Evolutionary conservation across 2,329 filamentous ascomycete genomes (phyloP).

Genomic region (Dothiorella sarmentorum): DNA sequence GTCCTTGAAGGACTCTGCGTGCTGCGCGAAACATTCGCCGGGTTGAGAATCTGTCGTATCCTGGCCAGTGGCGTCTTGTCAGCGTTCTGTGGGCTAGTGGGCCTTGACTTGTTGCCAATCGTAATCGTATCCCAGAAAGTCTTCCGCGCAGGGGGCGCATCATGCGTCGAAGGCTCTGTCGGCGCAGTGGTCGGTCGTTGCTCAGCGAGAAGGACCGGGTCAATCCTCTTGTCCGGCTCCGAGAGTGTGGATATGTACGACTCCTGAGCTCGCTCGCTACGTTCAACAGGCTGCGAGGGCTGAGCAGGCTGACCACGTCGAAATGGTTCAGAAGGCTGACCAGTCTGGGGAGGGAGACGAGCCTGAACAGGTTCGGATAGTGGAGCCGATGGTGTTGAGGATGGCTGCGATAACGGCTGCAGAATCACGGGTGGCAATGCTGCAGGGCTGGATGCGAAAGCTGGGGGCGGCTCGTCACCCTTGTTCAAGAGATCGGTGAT

Average conservation of each 20-base stretch:
- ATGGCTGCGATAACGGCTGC: conserved; percentile 6
- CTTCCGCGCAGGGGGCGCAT: conserved; percentile 2
- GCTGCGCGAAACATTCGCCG: conserved; percentile 1
- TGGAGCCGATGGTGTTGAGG: conserved; percentile 7
- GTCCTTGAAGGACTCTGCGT: conserved; percentile 1
- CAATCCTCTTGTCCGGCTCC: not conserved
- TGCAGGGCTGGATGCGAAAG: conserved; percentile 13
- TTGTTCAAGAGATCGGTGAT: conserved; percentile 39
- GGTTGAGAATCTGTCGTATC: conserved; percentile 18
- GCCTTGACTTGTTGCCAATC: conserved; percentile 9
- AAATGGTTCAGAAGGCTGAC: conserved; percentile 1
- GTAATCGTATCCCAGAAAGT: conserved; percentile 16
- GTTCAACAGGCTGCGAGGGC: conserved; percentile 8
- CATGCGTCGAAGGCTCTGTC: not conserved
- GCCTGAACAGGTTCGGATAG: not conserved
- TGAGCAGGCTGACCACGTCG: not conserved
- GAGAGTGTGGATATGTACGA: conserved; percentile 6
- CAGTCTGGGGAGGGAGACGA: not conserved
- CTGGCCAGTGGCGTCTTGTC: conserved; percentile 16
- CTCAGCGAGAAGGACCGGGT: not conserved
- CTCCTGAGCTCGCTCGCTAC: conserved; percentile 6
- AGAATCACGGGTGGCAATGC: conserved; percentile 11
- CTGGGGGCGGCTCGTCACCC: conserved; percentile 27
- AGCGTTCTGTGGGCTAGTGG: conserved; percentile 8
- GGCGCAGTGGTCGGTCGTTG: conserved; percentile 5